These are phyloP conservation scores for Acidiella bohemica DNA, from an alignment of 495 filamentous ascomycete species.

Conservation along the genomic window DNA sequence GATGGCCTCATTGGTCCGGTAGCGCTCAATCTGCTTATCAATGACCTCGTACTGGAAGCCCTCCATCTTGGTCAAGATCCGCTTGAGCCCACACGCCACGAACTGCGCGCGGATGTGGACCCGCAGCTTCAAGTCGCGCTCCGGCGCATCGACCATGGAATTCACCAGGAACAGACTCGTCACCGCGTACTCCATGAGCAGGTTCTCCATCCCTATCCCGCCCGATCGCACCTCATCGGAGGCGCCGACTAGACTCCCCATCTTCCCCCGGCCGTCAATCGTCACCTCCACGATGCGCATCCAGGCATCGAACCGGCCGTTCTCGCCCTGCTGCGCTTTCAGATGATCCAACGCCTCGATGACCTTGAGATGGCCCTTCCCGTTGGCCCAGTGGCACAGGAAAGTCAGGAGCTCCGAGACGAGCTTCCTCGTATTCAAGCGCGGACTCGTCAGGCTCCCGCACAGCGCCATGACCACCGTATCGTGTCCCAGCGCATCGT, in stretches of 20 bases:
- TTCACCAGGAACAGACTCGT: constrained; percentile 91
- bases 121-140: constrained; percentile 73
- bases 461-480: constrained; percentile 79
- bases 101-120: constrained; percentile 94
- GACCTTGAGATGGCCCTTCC: constrained; percentile 89
- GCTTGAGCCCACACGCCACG: constrained; percentile 87
- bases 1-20: constrained; percentile 85
- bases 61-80: constrained; percentile 93
- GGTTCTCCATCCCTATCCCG: constrained; percentile 96
- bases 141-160: constrained; percentile 86
- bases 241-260: constrained; percentile 92
- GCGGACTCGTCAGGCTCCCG: constrained; percentile 74
- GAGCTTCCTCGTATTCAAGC: constrained; percentile 82
- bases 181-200: constrained; percentile 97
- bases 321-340: constrained; percentile 80
- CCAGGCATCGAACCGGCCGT: constrained; percentile 95
- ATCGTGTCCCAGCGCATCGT: constrained; percentile 87
- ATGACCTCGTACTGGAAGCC: constrained; percentile 96
- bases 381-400: constrained; percentile 88
- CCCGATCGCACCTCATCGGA: constrained; percentile 95
- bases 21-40: constrained; percentile 94
- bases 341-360: constrained; percentile 85
- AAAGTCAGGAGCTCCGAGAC: constrained; percentile 96
- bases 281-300: constrained; percentile 98
- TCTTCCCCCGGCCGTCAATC: constrained; percentile 91